Evolutionary conservation across 2,329 filamentous ascomycete genomes (phyloP).

Genomic region (Colletotrichum sp.): DNA sequence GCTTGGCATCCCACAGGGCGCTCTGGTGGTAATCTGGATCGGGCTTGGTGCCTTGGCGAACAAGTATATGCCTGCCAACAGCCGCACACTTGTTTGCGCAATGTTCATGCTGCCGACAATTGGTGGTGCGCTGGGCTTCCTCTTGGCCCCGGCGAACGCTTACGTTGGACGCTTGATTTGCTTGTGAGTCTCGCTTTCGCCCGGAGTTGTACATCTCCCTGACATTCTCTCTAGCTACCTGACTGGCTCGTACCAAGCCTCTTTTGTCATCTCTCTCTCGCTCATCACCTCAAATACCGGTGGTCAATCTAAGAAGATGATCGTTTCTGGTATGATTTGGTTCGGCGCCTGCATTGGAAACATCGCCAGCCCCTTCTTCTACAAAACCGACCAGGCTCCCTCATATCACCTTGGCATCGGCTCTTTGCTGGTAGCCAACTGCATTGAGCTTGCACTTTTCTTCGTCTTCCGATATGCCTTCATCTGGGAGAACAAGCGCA

Average conservation of each 20-base stretch:
- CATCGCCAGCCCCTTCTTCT: conserved; percentile 68
- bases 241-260: conserved; percentile 43
- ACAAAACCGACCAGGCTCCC: conserved; percentile 56
- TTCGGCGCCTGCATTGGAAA: conserved; percentile 66
- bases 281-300: conserved; percentile 55
- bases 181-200: conserved; percentile 37
- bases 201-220: neutral
- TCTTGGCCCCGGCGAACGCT: conserved; percentile 54
- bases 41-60: conserved; percentile 45
- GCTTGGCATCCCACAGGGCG: conserved; percentile 42
- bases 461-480: conserved; percentile 43
- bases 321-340: conserved; percentile 67
- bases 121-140: conserved; percentile 61
- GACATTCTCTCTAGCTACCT: conserved; percentile 29
- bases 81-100: conserved; percentile 58
- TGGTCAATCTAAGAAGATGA: conserved; percentile 68
- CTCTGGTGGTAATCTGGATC: conserved; percentile 42
- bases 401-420: conserved; percentile 44
- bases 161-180: conserved; percentile 61
- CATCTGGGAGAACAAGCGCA: conserved; percentile 43
- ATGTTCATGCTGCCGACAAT: conserved; percentile 65
- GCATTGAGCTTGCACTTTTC: conserved; percentile 41
- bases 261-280: conserved; percentile 44
- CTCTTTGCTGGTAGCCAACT: conserved; percentile 45
- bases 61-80: conserved; percentile 44